These are phyloP conservation scores for Mycothermus thermophilus DNA, from an alignment of 495 filamentous ascomycete genomes.

Conservation along the genomic window DNA sequence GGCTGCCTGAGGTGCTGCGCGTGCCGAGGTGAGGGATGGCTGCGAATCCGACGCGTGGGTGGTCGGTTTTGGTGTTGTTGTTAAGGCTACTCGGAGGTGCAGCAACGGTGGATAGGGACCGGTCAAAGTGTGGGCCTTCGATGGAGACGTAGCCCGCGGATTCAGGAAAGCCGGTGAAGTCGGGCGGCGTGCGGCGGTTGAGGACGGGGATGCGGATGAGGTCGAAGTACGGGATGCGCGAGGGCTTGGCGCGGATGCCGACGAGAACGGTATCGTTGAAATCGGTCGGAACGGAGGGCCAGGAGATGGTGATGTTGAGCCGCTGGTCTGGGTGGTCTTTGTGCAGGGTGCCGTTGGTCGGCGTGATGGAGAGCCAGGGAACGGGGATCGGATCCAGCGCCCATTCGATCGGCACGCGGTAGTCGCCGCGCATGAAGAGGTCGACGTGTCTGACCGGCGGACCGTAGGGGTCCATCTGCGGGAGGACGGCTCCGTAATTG, in stretches of 20 bases:
- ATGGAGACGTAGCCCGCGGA: slow-evolving; percentile 38
- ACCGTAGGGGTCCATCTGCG: slow-evolving; percentile 41
- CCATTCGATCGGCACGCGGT: slow-evolving; percentile 31
- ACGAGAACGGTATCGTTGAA: slow-evolving; percentile 27
- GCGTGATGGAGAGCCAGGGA: slow-evolving; percentile 36
- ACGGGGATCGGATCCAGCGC: slow-evolving; percentile 25
- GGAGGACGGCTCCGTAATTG: slow-evolving; percentile 28
- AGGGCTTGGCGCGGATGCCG: slow-evolving; percentile 30
- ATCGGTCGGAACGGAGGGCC: slow-evolving; percentile 31
- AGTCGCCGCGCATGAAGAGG: slow-evolving; percentile 41
- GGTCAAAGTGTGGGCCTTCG: slow-evolving; percentile 37
- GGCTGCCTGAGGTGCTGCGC: slow-evolving; percentile 32
- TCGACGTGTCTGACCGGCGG: slow-evolving; percentile 38
- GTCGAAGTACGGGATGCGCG: slow-evolving; percentile 36
- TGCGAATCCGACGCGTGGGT: slow-evolving; percentile 14
- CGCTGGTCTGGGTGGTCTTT: slow-evolving; percentile 30
- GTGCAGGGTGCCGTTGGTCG: slow-evolving; percentile 31
- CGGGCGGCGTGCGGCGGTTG: slow-evolving; percentile 28
- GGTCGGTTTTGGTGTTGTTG: neutral
- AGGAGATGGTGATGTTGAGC: slow-evolving; percentile 40
- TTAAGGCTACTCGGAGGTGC: no score
- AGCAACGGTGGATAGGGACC: no score
- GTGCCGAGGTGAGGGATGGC: slow-evolving; percentile 31
- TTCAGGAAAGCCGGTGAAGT: slow-evolving; percentile 45
- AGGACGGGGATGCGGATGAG: slow-evolving; percentile 37